These are phyloP conservation scores for Spergularia bocconei DNA, from an alignment of 148 eudicot genomes.

Conservation along the genomic window DNA sequence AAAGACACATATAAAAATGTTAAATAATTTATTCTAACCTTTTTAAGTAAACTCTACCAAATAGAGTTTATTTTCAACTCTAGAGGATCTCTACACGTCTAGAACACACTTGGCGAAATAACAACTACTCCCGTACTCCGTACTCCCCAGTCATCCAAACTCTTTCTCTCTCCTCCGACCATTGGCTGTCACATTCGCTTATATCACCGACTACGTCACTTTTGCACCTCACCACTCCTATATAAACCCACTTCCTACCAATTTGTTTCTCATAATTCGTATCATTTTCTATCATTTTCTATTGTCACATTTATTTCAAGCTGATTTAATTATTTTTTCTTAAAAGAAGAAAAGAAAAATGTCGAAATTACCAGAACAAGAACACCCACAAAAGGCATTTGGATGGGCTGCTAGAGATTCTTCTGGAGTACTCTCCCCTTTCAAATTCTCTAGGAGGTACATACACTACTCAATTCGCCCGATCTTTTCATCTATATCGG, in stretches of 20 bases:
- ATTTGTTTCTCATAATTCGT: background rate
- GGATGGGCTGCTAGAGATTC: slow-evolving; percentile 49
- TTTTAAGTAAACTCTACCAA: too few relatives aligned
- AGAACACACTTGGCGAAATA: background rate
- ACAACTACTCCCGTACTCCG: background rate
- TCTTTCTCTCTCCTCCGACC: background rate
- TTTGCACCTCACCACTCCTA: background rate
- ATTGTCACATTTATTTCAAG: background rate
- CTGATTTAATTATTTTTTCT: background rate
- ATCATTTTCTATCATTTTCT: background rate
- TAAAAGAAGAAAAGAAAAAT: background rate
- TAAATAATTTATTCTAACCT: too few relatives aligned
- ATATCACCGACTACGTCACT: too few relatives aligned
- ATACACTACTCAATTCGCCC: background rate
- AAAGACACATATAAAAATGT: too few relatives aligned
- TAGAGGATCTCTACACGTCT: too few relatives aligned
- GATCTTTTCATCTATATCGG: background rate
- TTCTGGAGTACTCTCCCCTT: slow-evolving; percentile 41
- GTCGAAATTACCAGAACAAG: slow-evolving; percentile 24
- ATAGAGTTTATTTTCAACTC: too few relatives aligned
- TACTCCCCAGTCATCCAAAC: background rate
- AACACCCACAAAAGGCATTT: slow-evolving; percentile 35
- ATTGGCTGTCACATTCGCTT: too few relatives aligned
- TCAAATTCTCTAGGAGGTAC: slow-evolving; percentile 40
- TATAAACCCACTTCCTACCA: background rate